Conservation (phyloP, 805 yeast genomes). For the Lachancea sp. region DNA sequence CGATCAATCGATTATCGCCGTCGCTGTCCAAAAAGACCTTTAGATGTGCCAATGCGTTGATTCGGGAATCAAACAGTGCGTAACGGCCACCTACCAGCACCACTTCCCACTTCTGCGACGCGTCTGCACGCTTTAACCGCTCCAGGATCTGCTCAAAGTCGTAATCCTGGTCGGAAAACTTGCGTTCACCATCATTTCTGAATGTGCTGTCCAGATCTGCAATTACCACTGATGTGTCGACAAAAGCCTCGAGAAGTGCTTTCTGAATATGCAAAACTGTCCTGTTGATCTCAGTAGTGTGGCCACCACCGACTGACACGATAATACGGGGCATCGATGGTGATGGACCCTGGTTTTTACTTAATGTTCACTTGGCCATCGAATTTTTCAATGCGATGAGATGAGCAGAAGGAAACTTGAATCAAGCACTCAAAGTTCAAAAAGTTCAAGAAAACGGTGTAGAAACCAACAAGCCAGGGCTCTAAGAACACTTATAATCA, state of each 20-base stretch:
- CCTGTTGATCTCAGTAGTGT: slow-evolving; percentile 28
- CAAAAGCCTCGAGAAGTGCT: slow-evolving; percentile 23
- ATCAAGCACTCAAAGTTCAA: neutral
- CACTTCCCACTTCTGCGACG: slow-evolving; percentile 21
- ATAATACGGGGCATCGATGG: slow-evolving; percentile 5
- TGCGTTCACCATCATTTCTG: slow-evolving; percentile 13
- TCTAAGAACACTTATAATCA: slow-evolving; percentile 11
- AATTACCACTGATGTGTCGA: slow-evolving; percentile 23
- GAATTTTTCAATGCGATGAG: slow-evolving; percentile 5
- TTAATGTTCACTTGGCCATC: neutral
- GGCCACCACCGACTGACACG: slow-evolving; percentile 28
- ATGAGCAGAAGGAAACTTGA: slow-evolving; percentile 7
- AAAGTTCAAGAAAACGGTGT: neutral
- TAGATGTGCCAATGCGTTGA: slow-evolving; percentile 52
- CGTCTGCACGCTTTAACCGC: slow-evolving; percentile 16
- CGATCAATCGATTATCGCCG: slow-evolving; percentile 74
- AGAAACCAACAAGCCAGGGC: neutral
- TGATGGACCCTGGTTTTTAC: neutral
- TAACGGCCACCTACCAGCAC: slow-evolving; percentile 70
- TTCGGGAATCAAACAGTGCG: slow-evolving; percentile 57
- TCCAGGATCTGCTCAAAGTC: slow-evolving; percentile 30
- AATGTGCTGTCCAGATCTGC: slow-evolving; percentile 39
- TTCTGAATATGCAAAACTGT: slow-evolving; percentile 34
- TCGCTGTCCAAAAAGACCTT: slow-evolving; percentile 78
- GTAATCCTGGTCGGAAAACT: slow-evolving; percentile 23